A percentile compares a stretch with the other conserved stretches of the same genome.
Conservation (phyloP, 768 basidiomycete species). For the Cyclocybe cylindracea region DNA sequence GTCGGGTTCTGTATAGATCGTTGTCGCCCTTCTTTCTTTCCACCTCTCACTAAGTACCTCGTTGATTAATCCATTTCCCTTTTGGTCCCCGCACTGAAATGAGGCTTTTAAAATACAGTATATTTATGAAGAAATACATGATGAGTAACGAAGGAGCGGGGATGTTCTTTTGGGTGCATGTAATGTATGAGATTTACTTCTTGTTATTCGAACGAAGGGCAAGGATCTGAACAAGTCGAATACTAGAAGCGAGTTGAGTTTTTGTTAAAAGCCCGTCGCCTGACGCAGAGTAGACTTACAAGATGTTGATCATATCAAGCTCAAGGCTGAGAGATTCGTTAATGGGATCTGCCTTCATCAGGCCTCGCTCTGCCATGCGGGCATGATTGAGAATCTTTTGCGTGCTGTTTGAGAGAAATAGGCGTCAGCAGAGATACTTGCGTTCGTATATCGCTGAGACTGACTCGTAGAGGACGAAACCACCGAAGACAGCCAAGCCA, state of each 20-base stretch:
- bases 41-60: slow-evolving; percentile 3
- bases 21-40: too few species aligned
- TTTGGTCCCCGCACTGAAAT: neutral
- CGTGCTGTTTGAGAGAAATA: slow-evolving; percentile 47
- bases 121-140: slow-evolving; percentile 4
- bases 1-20: slow-evolving; percentile 20
- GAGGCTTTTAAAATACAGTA: slow-evolving; percentile 4
- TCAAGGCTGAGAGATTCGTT: slow-evolving; percentile 78
- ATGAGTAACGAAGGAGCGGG: slow-evolving; percentile 1
- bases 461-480: slow-evolving; percentile 86
- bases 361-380: slow-evolving; percentile 68
- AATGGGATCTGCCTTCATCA: slow-evolving; percentile 70
- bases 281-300: slow-evolving; percentile 45
- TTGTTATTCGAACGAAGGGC: slow-evolving; percentile 64
- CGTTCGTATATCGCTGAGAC: slow-evolving; percentile 18
- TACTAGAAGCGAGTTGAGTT: slow-evolving; percentile 37
- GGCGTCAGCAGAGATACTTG: neutral
- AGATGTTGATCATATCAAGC: slow-evolving; percentile 89
- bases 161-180: slow-evolving; percentile 1
- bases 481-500: slow-evolving; percentile 84
- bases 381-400: slow-evolving; percentile 84
- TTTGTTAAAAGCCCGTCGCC: neutral
- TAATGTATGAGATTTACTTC: slow-evolving; percentile 31
- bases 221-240: slow-evolving; percentile 81
- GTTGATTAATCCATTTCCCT: slow-evolving; percentile 1